Base-by-base conservation (phyloP, 2,329 filamentous ascomycete genomes). In the Sporothrix inflata region DNA sequence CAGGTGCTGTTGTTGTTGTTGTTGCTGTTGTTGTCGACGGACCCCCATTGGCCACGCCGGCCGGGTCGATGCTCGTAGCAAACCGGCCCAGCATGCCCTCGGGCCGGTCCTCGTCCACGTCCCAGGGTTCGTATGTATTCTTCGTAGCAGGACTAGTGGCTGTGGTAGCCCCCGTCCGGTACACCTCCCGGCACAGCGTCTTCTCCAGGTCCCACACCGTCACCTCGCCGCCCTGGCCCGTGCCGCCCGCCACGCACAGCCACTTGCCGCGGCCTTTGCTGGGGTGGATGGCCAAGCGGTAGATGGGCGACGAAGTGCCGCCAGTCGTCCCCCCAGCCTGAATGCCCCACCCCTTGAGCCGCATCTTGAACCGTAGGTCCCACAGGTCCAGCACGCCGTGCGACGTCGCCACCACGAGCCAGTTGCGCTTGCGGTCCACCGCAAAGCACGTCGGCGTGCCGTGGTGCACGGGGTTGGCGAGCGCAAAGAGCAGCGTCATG, bases 161-260 rank as follows among this genome's bases (percentile, higher is more conserved):
- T 9, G 38, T 47, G 3, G 66, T 24, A 11, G 42, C 53, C 24
- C 89, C 87, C 79, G 79, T 91, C 82, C 94, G 90, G 79, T 97
- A 97, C 0, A 98, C 91, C 79, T 98, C 94, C 73, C 93, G 89
- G 78, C 96, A 99, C 61, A 92, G 87, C 8, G 90, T 89, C 82
- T 95, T 97, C 79, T 98, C 95, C 19, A 98, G 85, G 78, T 98
- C 96, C 96, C 96, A 99, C 0, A 97, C 92, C 0, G 94, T 97
- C 42, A 99, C 89, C 79, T 99, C 96, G 19, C 94, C 94, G 19
- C 94, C 94, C 74, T 93, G 90, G 4, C 90, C 92, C 8, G 92
- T 97, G 9, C 95, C 94, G 19, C 95, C 94, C 2, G 94, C 91
- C 9, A 98, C 91, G 79, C 94, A 97, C 0, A 98, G 88, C 88